phyloP scores from a whole-genome alignment of 352 stramenopile genomes.

The Phytophthora multivora region DNA sequence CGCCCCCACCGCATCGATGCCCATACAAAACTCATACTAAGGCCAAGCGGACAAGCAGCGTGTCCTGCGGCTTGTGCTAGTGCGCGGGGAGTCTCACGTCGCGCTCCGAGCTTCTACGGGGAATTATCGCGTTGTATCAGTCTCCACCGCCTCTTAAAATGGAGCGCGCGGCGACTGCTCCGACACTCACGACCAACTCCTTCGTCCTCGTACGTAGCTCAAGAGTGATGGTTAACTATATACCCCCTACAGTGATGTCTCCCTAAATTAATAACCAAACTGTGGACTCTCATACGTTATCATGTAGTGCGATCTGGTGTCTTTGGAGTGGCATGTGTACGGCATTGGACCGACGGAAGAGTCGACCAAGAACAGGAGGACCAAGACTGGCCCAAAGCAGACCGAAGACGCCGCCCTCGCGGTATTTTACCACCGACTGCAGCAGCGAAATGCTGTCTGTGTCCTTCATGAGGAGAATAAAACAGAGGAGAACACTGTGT shows the following conservation, averaged over 20 bases:
- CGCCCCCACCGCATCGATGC: constrained; percentile 10
- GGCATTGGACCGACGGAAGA: constrained; percentile 7
- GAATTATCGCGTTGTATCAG: background rate
- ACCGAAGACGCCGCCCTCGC: constrained; percentile 27
- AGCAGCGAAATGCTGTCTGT: constrained; percentile 48
- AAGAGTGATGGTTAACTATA: constrained; percentile 5
- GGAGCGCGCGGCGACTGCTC: constrained; percentile 16
- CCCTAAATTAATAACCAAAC: constrained; percentile 15
- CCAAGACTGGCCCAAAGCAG: constrained; percentile 11
- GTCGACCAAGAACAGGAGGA: constrained; percentile 9
- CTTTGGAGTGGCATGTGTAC: constrained; percentile 64
- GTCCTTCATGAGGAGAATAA: constrained; percentile 12
- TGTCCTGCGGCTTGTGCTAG: constrained; percentile 15
- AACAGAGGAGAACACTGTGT: background rate
- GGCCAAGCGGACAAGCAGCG: constrained; percentile 19
- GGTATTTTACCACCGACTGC: constrained; percentile 39
- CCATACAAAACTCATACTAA: constrained; percentile 24
- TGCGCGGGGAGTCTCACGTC: constrained; percentile 13
- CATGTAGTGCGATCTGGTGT: constrained; percentile 45
- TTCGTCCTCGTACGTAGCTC: constrained; percentile 49
- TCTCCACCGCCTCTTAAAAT: constrained; percentile 38
- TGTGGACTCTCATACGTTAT: constrained; percentile 18
- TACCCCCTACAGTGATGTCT: constrained; percentile 1
- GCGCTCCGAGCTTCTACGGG: background rate
- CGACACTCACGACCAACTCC: constrained; percentile 40